A percentile compares a stretch with the other conserved stretches of the same genome.
Conservation (phyloP, 345 rosid species). For the Noccaea bulbosa region DNA sequence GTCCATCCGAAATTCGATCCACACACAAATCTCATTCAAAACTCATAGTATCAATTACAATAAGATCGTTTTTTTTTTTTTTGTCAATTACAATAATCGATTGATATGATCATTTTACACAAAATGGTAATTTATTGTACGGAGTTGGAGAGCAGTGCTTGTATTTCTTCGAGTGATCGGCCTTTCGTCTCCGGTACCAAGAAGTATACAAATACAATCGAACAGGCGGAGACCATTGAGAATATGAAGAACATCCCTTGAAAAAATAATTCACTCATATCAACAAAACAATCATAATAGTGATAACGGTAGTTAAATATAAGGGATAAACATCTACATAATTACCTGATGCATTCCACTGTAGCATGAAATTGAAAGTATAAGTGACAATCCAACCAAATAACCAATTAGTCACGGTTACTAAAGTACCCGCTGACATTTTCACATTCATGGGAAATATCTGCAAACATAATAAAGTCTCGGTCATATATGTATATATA, state of each 20-base stretch:
- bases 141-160: slow-evolving; percentile 45
- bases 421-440: slow-evolving; percentile 61
- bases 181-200: slow-evolving; percentile 71
- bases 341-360: slow-evolving; percentile 62
- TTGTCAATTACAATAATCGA: not conserved
- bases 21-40: slow-evolving; percentile 23
- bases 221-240: slow-evolving; percentile 43
- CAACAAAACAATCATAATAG: not conserved
- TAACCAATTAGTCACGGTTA: slow-evolving; percentile 49
- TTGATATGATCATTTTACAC: slow-evolving; percentile 13
- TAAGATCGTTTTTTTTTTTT: not conserved
- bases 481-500: too few species aligned
- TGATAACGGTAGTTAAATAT: not conserved
- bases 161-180: slow-evolving; percentile 66
- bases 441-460: slow-evolving; percentile 58
- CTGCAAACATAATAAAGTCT: slow-evolving; percentile 34
- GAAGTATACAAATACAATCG: slow-evolving; percentile 50
- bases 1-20: not conserved
- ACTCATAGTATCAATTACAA: slow-evolving; percentile 22
- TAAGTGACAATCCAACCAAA: slow-evolving; percentile 52
- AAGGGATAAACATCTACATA: not conserved
- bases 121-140: slow-evolving; percentile 1
- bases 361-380: slow-evolving; percentile 56
- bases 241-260: slow-evolving; percentile 48
- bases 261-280: not conserved